Conservation (phyloP, 23 red algal species). For the Gracilaria caudata region DNA sequence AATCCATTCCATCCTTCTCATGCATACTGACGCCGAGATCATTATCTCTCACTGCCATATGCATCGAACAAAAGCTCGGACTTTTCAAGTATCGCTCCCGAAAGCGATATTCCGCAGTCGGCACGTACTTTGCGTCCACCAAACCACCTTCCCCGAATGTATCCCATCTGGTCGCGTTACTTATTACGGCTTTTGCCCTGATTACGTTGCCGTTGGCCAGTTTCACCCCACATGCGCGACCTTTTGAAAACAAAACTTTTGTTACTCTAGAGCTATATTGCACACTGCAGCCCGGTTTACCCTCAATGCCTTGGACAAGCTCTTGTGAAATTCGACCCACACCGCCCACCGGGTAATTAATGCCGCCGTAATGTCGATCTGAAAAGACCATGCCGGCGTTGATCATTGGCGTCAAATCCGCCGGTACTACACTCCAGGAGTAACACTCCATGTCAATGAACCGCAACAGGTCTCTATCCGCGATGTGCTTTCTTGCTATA, state of each 20-base stretch:
- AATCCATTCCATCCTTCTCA: conserved; percentile 70
- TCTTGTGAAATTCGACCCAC: conserved; percentile 84
- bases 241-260: conserved; percentile 41
- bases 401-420: conserved; percentile 94
- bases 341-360: conserved; percentile 89
- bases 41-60: conserved; percentile 72
- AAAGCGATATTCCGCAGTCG: conserved; percentile 62
- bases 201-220: conserved; percentile 70
- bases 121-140: conserved; percentile 52
- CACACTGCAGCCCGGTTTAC: conserved; percentile 62
- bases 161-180: conserved; percentile 94
- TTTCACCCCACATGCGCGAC: conserved; percentile 66
- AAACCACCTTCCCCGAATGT: conserved; percentile 75
- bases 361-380: conserved; percentile 96
- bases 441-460: conserved; percentile 98
- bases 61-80: conserved; percentile 83
- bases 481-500: conserved; percentile 79
- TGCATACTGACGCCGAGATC: conserved; percentile 33
- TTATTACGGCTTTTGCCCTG: conserved; percentile 47
- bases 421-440: conserved; percentile 78
- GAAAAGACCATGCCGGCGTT: conserved; percentile 98
- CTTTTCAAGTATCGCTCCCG: conserved; percentile 80
- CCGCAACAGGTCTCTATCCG: conserved; percentile 63
- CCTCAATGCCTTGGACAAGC: conserved; percentile 68
- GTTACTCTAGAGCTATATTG: conserved; percentile 69